These are phyloP conservation scores for Populus alba DNA, from an alignment of 345 rosid genomes.

Conservation along the genomic window DNA sequence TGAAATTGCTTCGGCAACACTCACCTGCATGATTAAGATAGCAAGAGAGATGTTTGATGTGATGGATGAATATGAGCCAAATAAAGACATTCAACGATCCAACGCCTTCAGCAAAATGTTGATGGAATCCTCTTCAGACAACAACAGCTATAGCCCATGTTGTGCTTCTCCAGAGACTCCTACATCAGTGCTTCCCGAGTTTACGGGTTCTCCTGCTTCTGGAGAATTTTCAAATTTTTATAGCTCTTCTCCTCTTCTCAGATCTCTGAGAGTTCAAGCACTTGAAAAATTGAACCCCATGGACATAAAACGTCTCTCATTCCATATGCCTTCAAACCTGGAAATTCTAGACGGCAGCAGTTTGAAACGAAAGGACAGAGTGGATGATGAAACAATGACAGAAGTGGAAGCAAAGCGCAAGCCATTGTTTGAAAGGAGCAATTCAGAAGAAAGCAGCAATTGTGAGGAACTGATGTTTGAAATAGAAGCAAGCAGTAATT, in stretches of 20 bases:
- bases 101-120: constrained; percentile 27
- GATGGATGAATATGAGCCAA: constrained; percentile 60
- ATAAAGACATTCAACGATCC: constrained; percentile 26
- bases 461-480: neutral
- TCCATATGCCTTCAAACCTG: constrained; percentile 43
- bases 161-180: constrained; percentile 52
- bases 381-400: constrained; percentile 21
- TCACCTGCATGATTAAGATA: constrained; percentile 56
- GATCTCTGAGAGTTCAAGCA: constrained; percentile 57
- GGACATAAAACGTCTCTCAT: constrained; percentile 56
- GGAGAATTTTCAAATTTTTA: constrained; percentile 16
- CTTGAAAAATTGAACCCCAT: constrained; percentile 69
- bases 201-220: constrained; percentile 4
- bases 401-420: constrained; percentile 20
- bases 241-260: constrained; percentile 34
- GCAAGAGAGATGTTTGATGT: constrained; percentile 50
- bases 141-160: constrained; percentile 22
- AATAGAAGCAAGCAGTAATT: neutral
- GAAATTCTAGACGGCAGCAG: constrained; percentile 21
- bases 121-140: constrained; percentile 40
- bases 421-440: neutral
- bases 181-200: constrained; percentile 47
- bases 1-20: constrained; percentile 49
- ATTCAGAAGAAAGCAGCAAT: neutral
- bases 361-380: constrained; percentile 22